A percentile compares a stretch with the other conserved stretches of the same genome.
Evolutionary conservation across 306 rosid genomes (phyloP).

Genomic region (Glycyrrhiza uralensis): DNA sequence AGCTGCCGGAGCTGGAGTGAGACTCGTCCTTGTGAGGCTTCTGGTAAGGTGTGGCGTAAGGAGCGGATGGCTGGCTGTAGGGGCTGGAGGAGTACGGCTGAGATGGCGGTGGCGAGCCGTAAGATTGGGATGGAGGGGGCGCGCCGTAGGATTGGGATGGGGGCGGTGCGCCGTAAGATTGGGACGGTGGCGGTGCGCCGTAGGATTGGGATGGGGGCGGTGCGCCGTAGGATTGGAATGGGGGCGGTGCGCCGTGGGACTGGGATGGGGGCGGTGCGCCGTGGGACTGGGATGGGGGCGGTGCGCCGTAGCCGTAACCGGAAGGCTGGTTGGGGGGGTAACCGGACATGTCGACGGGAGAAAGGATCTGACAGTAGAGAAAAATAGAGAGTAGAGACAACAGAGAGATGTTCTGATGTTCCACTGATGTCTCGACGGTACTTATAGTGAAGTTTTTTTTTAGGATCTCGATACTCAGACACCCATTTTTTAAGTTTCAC

Average conservation of each 20-base stretch:
- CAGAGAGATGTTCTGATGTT: too few relatives aligned
- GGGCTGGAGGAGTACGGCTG: constrained; percentile 25
- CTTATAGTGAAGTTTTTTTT: too few relatives aligned
- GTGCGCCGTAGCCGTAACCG: constrained; percentile 21
- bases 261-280: neutral
- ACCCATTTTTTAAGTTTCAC: too few relatives aligned
- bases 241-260: constrained; percentile 10
- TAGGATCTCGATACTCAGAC: too few relatives aligned
- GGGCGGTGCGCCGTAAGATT: constrained; percentile 17
- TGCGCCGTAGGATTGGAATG: neutral
- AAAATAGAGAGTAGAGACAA: neutral
- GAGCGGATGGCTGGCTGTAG: constrained; percentile 28
- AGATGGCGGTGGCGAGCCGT: constrained; percentile 1
- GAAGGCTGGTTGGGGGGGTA: constrained; percentile 31
- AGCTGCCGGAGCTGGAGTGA: constrained; percentile 30
- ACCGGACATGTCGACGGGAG: constrained; percentile 16
- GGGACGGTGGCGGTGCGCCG: constrained; percentile 3
- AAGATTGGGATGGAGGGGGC: neutral
- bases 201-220: neutral
- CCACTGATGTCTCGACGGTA: too few relatives aligned
- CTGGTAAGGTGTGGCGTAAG: constrained; percentile 31
- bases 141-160: constrained; percentile 6
- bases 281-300: neutral
- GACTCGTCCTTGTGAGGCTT: constrained; percentile 50
- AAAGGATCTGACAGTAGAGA: neutral